These are phyloP conservation scores for Oenanthe javanica DNA, from an alignment of 140 eudicot genomes.

Conservation along the genomic window DNA sequence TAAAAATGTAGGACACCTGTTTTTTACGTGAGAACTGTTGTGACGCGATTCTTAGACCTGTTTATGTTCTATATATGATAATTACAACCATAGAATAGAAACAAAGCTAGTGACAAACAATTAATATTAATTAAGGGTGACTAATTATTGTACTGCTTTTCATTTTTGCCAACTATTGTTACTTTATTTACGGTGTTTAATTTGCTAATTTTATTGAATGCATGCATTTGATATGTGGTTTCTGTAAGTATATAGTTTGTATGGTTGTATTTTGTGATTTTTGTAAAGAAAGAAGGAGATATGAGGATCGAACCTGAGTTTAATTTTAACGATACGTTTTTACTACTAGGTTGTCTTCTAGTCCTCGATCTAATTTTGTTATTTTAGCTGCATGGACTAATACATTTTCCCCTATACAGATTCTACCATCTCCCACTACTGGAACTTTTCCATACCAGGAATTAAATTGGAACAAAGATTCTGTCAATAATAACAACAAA, in stretches of 20 bases:
- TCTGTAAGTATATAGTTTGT: no score
- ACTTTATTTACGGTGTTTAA: no score
- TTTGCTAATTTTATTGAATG: no score
- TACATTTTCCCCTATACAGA: not conserved
- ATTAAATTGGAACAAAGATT: not conserved
- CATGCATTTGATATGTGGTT: no score
- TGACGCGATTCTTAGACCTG: not conserved
- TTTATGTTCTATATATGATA: no score
- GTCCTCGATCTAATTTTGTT: not conserved
- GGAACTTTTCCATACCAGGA: not conserved
- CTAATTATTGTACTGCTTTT: no score
- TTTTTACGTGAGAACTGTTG: not conserved
- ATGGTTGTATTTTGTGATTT: not conserved
- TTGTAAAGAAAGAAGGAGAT: not conserved
- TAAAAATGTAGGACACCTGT: not conserved
- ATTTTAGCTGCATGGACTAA: not conserved
- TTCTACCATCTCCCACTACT: not conserved
- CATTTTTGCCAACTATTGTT: no score
- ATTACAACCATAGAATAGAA: no score
- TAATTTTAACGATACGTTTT: not conserved
- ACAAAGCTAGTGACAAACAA: not conserved
- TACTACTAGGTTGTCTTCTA: not conserved
- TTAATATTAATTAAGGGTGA: no score
- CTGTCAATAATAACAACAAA: not conserved
- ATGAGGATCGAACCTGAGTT: not conserved